A percentile compares a stretch with the other conserved stretches of the same genome.
phyloP scores from a whole-genome alignment of 2,329 filamentous ascomycete genomes.

The Metarhizium robertsii region DNA sequence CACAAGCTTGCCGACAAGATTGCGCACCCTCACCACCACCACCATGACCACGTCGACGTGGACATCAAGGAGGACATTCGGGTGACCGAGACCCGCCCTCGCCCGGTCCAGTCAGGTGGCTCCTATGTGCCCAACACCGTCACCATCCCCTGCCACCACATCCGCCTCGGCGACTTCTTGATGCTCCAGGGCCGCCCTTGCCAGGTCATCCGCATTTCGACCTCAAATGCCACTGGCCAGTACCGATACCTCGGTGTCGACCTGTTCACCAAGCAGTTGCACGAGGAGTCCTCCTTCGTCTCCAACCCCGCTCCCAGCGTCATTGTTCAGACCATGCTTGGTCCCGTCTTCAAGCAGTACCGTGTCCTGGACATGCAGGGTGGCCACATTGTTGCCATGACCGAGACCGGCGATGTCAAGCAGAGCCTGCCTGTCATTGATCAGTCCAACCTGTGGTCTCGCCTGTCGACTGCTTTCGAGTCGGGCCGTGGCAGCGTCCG shows the following conservation, averaged over 20 bases:
- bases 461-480: slow-evolving; percentile 76
- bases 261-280: slow-evolving; percentile 98
- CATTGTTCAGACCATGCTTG: slow-evolving; percentile 98
- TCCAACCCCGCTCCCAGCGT: slow-evolving; percentile 95
- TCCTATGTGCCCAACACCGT: slow-evolving; percentile 65
- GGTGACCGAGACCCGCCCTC: slow-evolving; percentile 17
- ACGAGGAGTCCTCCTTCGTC: slow-evolving; percentile 97
- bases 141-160: slow-evolving; percentile 98
- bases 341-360: slow-evolving; percentile 99
- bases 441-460: slow-evolving; percentile 80
- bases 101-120: slow-evolving; percentile 19
- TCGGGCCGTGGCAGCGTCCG: slow-evolving; percentile 89
- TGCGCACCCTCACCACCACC: slow-evolving; percentile 32
- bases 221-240: slow-evolving; percentile 94
- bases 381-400: slow-evolving; percentile 87
- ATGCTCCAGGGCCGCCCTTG: slow-evolving; percentile 98
- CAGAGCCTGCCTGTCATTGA: slow-evolving; percentile 87
- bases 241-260: slow-evolving; percentile 99
- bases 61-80: slow-evolving; percentile 26
- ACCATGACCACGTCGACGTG: slow-evolving; percentile 39
- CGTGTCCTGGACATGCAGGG: slow-evolving; percentile 95
- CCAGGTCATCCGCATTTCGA: slow-evolving; percentile 99
- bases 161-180: slow-evolving; percentile 96
- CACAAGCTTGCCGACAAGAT: slow-evolving; percentile 50
- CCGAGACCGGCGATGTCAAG: slow-evolving; percentile 98